Evolutionary conservation across 2,329 filamentous ascomycete genomes (phyloP).

Genomic region (Pseudocercospora fuligena): DNA sequence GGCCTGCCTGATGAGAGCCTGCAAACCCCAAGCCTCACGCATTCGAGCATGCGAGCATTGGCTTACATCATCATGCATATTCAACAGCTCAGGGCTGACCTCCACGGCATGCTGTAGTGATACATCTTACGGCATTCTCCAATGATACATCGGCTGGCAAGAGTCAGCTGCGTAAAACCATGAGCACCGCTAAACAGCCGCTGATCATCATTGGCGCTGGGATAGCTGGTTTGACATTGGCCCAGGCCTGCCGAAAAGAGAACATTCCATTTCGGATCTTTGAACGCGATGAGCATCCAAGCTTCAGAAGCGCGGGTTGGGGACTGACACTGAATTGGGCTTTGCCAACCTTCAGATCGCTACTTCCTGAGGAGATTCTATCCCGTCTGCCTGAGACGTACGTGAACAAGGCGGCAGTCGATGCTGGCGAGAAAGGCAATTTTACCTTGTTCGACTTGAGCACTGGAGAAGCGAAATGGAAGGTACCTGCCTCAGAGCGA

Average conservation of each 20-base stretch:
- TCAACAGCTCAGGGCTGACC: not conserved
- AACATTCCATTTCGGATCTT: conserved; percentile 27
- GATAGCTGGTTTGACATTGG: conserved; percentile 27
- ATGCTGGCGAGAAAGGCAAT: conserved; percentile 52
- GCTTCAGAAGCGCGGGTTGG: conserved; percentile 48
- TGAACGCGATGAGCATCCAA: conserved; percentile 27
- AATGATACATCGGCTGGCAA: no score
- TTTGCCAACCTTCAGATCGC: conserved; percentile 55
- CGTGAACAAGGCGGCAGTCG: conserved; percentile 59
- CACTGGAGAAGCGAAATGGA: conserved; percentile 42
- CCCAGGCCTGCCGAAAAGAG: conserved; percentile 28
- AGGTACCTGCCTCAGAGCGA: conserved; percentile 28
- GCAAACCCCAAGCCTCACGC: no score
- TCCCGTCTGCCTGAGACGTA: conserved; percentile 56
- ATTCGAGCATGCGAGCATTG: not conserved
- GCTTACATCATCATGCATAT: conserved; percentile 16
- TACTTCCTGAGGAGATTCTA: conserved; percentile 57
- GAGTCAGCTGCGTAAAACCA: not conserved
- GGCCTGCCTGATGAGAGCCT: no score
- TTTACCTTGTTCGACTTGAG: conserved; percentile 64
- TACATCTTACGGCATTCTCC: no score
- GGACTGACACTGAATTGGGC: conserved; percentile 69
- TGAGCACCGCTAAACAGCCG: conserved; percentile 6
- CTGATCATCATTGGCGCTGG: conserved; percentile 32
- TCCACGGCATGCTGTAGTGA: no score